Evolutionary conservation across 2,329 filamentous ascomycete species (phyloP), one percentile per base, ranked within the genome.

Genomic region (Escovopsis sp.): DNA sequence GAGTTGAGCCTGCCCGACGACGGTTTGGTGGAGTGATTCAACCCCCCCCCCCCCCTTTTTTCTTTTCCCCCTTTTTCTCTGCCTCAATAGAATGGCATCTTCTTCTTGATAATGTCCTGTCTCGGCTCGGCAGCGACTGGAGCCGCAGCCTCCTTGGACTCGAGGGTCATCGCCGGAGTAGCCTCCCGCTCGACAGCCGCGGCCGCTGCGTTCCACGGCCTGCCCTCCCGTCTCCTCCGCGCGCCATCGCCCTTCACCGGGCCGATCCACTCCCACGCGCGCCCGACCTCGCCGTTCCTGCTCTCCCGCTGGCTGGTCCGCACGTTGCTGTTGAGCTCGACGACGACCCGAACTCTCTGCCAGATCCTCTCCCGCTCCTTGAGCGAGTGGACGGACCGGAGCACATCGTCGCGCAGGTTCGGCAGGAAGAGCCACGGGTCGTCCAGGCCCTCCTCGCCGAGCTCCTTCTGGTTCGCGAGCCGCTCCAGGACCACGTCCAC

Each of bases 301-400:
- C 80, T 62, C 72, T 82, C 66, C 67, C 87, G 65, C 72, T 88
- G 62, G 63, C 73, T 68, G 0, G 74, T 85, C 36, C 91, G 75
- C 12, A 98, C 82, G 55, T 98, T 98, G 46, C 85, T 83, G 59
- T 98, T 98, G 60, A 80, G 80, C 62, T 98, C 91, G 1, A 98
- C 88, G 41, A 96, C 82, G 41, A 70, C 75, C 51, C 78, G 75
- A 18, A 98, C 91, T 40, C 77, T 77, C 49, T 78, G 73, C 91
- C 93, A 98, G 40, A 98, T 68, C 43, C 77, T 75, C 56, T 91
- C 82, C 33, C 91, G 73, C 52, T 87, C 76, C 8, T 72, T 70
- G 18, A 88, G 71, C 4, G 75, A 81, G 59, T 95, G 85, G 47
- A 94, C 80, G 26, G 82, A 76, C 18, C 89, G 73, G 34, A 98